These are phyloP conservation scores for Acanthamoeba rhysodes DNA, from an alignment of 208 protist species.

Conservation along the genomic window DNA sequence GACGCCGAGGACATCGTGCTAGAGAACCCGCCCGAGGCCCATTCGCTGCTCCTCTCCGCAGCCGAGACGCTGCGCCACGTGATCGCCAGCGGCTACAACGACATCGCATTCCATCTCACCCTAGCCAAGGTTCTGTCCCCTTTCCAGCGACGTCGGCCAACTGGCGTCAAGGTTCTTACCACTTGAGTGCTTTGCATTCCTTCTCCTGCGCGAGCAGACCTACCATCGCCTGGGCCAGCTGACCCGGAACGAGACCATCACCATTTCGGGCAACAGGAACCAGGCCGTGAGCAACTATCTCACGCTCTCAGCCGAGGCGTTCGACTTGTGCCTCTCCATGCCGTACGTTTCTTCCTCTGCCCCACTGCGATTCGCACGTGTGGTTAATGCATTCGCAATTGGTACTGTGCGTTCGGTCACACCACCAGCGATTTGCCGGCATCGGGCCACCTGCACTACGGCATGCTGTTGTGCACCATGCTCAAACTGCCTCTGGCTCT, in stretches of 20 bases:
- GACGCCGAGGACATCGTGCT: conserved; percentile 56
- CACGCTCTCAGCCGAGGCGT: neutral
- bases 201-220: neutral
- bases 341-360: neutral
- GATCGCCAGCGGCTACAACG: conserved; percentile 66
- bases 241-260: neutral
- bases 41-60: conserved; percentile 28
- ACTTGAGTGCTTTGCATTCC: no score
- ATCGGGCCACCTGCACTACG: neutral
- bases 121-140: conserved; percentile 3
- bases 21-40: conserved; percentile 60
- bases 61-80: conserved; percentile 3
- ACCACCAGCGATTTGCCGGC: neutral
- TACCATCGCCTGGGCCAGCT: conserved; percentile 38
- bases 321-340: neutral
- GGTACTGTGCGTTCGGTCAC: neutral
- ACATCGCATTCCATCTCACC: neutral
- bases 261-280: neutral
- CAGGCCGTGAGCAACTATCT: neutral
- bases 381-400: no score
- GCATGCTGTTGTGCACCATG: conserved; percentile 40
- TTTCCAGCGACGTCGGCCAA: neutral
- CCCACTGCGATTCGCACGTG: neutral
- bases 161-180: no score
- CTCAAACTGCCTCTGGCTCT: neutral